These are phyloP conservation scores for Leccinum fibrillosum DNA, from an alignment of 768 basidiomycete genomes.

Conservation along the genomic window DNA sequence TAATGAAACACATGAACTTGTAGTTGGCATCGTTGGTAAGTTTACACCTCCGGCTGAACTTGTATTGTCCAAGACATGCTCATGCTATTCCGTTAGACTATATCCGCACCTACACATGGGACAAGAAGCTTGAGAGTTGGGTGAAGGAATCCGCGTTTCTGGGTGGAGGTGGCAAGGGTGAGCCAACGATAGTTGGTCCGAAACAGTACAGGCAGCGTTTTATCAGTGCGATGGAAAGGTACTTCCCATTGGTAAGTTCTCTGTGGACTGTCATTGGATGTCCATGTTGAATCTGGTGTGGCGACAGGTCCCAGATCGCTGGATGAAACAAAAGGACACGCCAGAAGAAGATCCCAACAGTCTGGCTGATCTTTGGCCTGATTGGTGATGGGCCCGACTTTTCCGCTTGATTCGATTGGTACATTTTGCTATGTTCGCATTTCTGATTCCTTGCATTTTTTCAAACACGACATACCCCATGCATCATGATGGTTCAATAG, in stretches of 20 bases:
- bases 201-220: slow-evolving; percentile 91
- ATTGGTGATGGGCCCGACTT: slow-evolving; percentile 41
- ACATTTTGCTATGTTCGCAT: slow-evolving; percentile 3
- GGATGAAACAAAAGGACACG: slow-evolving; percentile 83
- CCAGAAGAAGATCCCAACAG: slow-evolving; percentile 69
- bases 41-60: slow-evolving; percentile 6
- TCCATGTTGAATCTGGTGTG: slow-evolving; percentile 1
- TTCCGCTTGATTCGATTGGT: not conserved
- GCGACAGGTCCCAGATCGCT: slow-evolving; percentile 76
- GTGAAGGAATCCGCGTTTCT: slow-evolving; percentile 94
- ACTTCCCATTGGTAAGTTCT: slow-evolving; percentile 72
- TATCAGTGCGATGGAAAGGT: slow-evolving; percentile 84
- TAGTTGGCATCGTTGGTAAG: slow-evolving; percentile 95
- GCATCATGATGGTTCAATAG: slow-evolving; percentile 25
- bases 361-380: slow-evolving; percentile 59
- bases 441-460: slow-evolving; percentile 12
- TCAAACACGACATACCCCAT: slow-evolving; percentile 15
- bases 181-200: slow-evolving; percentile 95
- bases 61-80: slow-evolving; percentile 4
- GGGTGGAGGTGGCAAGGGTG: slow-evolving; percentile 77
- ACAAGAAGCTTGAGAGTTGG: slow-evolving; percentile 98
- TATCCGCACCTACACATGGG: slow-evolving; percentile 95
- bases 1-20: slow-evolving; percentile 81
- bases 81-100: slow-evolving; percentile 56
- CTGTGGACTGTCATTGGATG: not conserved